These are phyloP conservation scores for Fusarium sp. DNA, from an alignment of 2,329 filamentous ascomycete genomes.

Conservation along the genomic window DNA sequence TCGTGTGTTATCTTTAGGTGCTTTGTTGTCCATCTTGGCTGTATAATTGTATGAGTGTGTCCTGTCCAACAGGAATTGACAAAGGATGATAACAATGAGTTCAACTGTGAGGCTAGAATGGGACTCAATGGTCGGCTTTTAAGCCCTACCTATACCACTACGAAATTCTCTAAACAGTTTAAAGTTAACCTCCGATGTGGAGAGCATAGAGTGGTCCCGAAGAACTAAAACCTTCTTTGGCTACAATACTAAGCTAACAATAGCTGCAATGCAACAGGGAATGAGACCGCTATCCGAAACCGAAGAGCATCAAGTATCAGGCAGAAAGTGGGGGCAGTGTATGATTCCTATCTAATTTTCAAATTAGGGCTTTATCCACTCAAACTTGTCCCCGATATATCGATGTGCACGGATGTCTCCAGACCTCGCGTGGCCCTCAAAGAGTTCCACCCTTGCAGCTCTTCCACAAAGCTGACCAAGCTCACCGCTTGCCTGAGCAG, in stretches of 20 bases:
- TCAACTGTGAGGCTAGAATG: no score
- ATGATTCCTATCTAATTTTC: accelerated
- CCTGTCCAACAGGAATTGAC: accelerated
- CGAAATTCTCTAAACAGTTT: background rate
- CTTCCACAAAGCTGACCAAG: background rate
- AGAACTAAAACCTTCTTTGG: background rate
- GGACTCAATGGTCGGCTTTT: background rate
- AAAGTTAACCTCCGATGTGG: background rate
- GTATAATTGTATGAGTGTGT: no score
- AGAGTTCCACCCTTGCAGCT: background rate
- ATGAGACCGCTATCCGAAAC: background rate
- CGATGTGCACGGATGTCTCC: background rate
- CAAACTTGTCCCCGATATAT: background rate
- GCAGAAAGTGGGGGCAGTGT: accelerated
- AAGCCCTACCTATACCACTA: no score
- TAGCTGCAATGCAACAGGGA: background rate
- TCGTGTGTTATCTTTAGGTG: background rate
- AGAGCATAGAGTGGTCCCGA: background rate
- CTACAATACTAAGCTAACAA: background rate
- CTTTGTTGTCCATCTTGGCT: background rate
- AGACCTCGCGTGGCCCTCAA: background rate
- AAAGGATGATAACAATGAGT: background rate
- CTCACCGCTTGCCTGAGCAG: background rate
- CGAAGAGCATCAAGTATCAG: no score
- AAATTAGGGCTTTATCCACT: background rate